Evolutionary conservation across 1,284 basidiomycete genomes (phyloP).

Genomic region (Cystobasidiaceae sp.): DNA sequence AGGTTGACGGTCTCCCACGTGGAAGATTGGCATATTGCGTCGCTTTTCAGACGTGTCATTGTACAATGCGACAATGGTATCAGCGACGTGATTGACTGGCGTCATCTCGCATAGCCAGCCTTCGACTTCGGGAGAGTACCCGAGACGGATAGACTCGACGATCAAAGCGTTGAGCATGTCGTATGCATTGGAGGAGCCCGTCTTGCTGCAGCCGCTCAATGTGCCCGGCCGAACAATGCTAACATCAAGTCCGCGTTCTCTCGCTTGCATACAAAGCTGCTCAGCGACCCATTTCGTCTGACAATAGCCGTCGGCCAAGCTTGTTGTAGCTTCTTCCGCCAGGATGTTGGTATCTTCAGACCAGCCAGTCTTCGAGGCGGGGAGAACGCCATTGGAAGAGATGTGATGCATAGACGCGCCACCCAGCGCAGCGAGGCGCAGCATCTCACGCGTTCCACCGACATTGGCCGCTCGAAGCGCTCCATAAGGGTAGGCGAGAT

Average conservation of each 20-base stretch:
- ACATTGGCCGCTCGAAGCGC: constrained; percentile 45
- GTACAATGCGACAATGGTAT: constrained; percentile 43
- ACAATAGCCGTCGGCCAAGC: constrained; percentile 46
- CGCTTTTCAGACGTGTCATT: constrained; percentile 37
- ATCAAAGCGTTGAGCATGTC: constrained; percentile 45
- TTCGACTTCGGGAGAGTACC: constrained; percentile 42
- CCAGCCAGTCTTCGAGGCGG: constrained; percentile 43
- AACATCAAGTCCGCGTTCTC: constrained; percentile 43
- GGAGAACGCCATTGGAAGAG: constrained; percentile 47
- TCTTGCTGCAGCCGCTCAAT: constrained; percentile 44
- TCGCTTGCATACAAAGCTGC: constrained; percentile 44
- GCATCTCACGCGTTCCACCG: constrained; percentile 46
- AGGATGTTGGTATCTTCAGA: constrained; percentile 41
- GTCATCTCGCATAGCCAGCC: constrained; percentile 45
- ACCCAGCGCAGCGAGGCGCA: constrained; percentile 45
- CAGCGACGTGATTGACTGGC: constrained; percentile 43
- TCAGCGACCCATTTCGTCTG: constrained; percentile 49
- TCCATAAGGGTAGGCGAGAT: constrained; percentile 46
- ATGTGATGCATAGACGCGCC: constrained; percentile 46
- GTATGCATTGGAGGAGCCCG: constrained; percentile 45
- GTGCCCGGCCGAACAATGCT: constrained; percentile 46
- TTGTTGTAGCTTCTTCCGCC: constrained; percentile 43
- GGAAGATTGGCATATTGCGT: constrained; percentile 37
- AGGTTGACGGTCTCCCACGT: constrained; percentile 43
- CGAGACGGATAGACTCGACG: constrained; percentile 45